Percentiles rank a stretch among this genome's conserved stretches.
Evolutionary conservation across 495 filamentous ascomycete genomes (phyloP).

Genomic region (Xylaria bambusicola): DNA sequence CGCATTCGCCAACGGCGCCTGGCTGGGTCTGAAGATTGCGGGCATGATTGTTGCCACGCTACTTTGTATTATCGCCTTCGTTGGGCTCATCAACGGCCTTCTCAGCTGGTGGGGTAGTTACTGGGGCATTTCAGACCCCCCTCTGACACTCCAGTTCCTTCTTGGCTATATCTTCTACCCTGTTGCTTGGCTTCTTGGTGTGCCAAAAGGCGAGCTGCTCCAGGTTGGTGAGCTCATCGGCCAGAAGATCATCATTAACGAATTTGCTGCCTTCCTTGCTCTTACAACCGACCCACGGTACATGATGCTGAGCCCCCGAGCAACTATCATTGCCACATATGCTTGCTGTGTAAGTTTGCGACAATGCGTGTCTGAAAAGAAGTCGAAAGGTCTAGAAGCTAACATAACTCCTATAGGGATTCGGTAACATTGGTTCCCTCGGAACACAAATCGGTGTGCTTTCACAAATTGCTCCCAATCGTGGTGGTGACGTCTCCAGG

Average conservation of each 20-base stretch:
- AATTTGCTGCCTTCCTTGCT: constrained; percentile 64
- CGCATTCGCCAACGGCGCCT: constrained; percentile 84
- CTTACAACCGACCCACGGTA: constrained; percentile 54
- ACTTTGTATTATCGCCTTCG: constrained; percentile 81
- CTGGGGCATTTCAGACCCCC: constrained; percentile 67
- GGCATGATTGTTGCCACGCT: constrained; percentile 80
- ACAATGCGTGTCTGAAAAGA: background rate
- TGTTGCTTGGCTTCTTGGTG: constrained; percentile 82
- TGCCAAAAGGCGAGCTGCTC: constrained; percentile 70
- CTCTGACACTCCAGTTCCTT: constrained; percentile 73
- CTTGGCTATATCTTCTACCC: constrained; percentile 84
- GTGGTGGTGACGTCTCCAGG: constrained; percentile 71
- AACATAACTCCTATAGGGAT: constrained; percentile 49
- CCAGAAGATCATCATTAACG: constrained; percentile 77
- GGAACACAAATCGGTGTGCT: constrained; percentile 87
- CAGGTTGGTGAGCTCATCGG: constrained; percentile 80
- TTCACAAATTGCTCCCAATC: constrained; percentile 72
- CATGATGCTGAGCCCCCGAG: constrained; percentile 62
- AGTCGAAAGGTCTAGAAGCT: constrained; percentile 22
- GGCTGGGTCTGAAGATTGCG: constrained; percentile 85
- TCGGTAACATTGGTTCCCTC: constrained; percentile 79
- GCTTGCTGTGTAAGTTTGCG: constrained; percentile 55
- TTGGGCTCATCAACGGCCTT: constrained; percentile 74
- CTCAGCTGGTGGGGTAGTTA: constrained; percentile 90
- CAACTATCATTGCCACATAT: constrained; percentile 71